Base-by-base conservation (phyloP, 306 rosid species). In the Prunus padus region DNA sequence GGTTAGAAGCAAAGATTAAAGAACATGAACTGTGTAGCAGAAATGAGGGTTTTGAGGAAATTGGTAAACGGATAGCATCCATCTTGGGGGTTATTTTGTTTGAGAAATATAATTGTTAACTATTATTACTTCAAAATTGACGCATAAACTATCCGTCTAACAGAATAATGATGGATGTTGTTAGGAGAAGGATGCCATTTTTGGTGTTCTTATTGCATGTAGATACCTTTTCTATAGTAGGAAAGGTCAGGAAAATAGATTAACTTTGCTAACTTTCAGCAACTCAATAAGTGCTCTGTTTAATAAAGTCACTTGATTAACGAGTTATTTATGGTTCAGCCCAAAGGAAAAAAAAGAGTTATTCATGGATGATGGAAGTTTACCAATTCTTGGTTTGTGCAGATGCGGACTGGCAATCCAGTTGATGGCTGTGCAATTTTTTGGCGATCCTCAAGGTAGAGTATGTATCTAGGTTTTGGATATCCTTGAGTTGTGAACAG, bases 391-490 rank as follows among this genome's bases (percentile, higher is more conserved):
- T 79, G 82, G 77, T 82, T 76, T 76, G 25, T 90, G 80, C 74
- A 95, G 99, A 92, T 88, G 96, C 95, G 97, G 23, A 90, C 97
- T 12, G 99, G 99, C 46, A 79, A 71, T 76, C 80, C 97, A 78
- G 76, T 82, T 67, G 99, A 95, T 83, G 99, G 97, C 75, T 95
- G 99, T 82, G 97, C 99, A 42, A 87, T 90, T 65, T 92, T 92
- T 88, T 92, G 99, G 99, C 92, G 87, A 63, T 71, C 81, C 42
- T 92, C 97, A 56, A 95, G 99, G 99, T 95, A 85, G 81, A 63
- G 28, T 44, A 20, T 40, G 20, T 40, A 64, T 83, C 37, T 46
- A 56, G 22, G 62, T 2, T 72, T 40, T 56, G 3, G 51, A 33
- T 44, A 44, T 33, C 26, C 31, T 64, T 63, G 61, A 70, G 49